Conservation (phyloP, 257 asterid genomes). For the Plantago major region DNA sequence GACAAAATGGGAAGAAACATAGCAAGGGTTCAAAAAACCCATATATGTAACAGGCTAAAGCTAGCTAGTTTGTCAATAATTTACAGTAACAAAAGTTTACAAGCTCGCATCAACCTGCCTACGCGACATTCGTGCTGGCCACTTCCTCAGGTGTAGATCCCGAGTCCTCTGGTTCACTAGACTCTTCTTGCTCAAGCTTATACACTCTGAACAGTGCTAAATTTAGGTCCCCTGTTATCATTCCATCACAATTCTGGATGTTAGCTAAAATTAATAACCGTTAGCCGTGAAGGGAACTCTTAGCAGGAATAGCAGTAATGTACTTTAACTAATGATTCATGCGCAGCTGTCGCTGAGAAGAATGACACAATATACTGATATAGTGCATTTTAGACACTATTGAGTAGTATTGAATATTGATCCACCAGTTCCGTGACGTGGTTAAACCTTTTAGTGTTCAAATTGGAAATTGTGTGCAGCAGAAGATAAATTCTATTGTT, state of each 20-base stretch:
- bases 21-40: background rate
- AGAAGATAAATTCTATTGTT: no score
- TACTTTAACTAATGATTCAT: no score
- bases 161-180: slow-evolving; percentile 26
- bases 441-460: no score
- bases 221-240: slow-evolving; percentile 58
- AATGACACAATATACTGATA: background rate
- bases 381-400: background rate
- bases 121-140: slow-evolving; percentile 17
- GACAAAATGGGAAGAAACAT: background rate
- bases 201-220: slow-evolving; percentile 67
- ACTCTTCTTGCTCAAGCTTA: slow-evolving; percentile 44
- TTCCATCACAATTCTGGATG: background rate
- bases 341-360: background rate
- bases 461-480: no score
- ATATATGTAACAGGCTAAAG: background rate
- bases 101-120: slow-evolving; percentile 11
- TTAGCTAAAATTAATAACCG: background rate
- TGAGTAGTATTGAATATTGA: no score
- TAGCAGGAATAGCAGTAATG: background rate
- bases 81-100: background rate
- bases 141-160: slow-evolving; percentile 25
- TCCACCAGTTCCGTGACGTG: no score
- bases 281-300: background rate
- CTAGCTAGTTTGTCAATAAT: background rate